phyloP scores from a whole-genome alignment of 2,329 filamentous ascomycete species.

The Purpureocillium takamizusanense region DNA sequence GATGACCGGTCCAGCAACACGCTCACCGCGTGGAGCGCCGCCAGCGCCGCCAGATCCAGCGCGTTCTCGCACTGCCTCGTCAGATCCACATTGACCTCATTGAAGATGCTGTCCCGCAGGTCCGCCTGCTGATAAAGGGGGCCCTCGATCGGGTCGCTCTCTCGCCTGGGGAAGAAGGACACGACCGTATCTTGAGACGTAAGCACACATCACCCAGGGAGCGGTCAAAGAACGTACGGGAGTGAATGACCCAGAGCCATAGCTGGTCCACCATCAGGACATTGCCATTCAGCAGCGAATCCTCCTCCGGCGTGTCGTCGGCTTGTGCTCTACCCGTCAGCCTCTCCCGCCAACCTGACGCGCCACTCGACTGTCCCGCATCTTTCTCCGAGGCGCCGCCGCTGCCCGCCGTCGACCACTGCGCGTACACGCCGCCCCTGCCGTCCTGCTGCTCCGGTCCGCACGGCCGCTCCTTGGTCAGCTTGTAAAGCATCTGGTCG shows the following conservation, averaged over 20 bases:
- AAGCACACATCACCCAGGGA: background rate
- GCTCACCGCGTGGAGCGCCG: conserved; percentile 51
- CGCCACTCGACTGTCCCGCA: conserved; percentile 13
- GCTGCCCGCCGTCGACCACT: conserved; percentile 19
- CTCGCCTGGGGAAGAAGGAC: conserved; percentile 46
- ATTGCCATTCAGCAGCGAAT: conserved; percentile 41
- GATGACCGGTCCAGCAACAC: conserved; percentile 51
- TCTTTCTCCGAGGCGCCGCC: conserved; percentile 14
- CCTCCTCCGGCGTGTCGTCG: conserved; percentile 19
- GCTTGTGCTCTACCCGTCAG: conserved; percentile 8
- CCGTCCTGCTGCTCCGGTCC: conserved; percentile 11
- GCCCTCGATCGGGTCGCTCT: conserved; percentile 44
- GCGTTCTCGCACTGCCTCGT: conserved; percentile 54
- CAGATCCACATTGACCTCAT: conserved; percentile 56
- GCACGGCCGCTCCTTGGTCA: conserved; percentile 40
- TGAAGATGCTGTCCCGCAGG: conserved; percentile 54
- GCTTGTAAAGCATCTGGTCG: conserved; percentile 60
- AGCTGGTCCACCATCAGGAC: conserved; percentile 60
- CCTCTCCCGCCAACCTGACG: conserved; percentile 16
- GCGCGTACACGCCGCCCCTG: conserved; percentile 12
- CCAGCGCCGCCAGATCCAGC: conserved; percentile 52
- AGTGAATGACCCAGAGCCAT: conserved; percentile 52
- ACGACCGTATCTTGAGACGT: conserved; percentile 35
- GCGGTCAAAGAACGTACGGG: conserved; percentile 31
- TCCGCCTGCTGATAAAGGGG: conserved; percentile 52